Conservation (phyloP, 2,329 filamentous ascomycete species). For the Alternaria angustiovoidea region DNA sequence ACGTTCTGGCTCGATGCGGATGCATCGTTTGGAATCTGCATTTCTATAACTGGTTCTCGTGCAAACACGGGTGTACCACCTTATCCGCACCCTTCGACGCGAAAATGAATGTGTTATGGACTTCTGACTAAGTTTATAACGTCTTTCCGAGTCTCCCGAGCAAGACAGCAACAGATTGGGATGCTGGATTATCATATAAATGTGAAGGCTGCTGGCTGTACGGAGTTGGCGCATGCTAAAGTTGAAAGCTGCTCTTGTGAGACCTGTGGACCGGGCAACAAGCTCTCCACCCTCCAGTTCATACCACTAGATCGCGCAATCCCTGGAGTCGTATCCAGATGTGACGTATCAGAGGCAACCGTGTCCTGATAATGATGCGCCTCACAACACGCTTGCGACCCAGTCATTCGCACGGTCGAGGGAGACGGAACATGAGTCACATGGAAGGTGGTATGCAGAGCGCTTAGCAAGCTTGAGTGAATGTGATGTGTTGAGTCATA, state of each 20-base stretch:
- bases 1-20: not conserved
- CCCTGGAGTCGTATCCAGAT: not conserved
- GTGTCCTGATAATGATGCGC: not conserved
- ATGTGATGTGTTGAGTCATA: not conserved
- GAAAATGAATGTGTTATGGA: too few relatives aligned
- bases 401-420: not conserved
- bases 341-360: not conserved
- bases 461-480: not conserved
- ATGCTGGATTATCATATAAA: not conserved
- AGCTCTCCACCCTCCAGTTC: too few relatives aligned
- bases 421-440: constrained; percentile 1
- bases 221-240: not conserved
- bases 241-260: not conserved
- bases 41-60: too few relatives aligned
- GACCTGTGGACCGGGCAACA: too few relatives aligned
- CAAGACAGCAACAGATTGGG: too few relatives aligned
- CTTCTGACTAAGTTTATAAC: too few relatives aligned
- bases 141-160: too few relatives aligned
- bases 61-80: too few relatives aligned
- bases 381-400: not conserved
- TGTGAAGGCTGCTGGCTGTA: not conserved
- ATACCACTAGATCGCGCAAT: too few relatives aligned
- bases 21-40: not conserved
- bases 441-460: not conserved
- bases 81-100: too few relatives aligned